Evolutionary conservation across 805 yeast genomes (phyloP).

Genomic region (Ogataea naganishii): DNA sequence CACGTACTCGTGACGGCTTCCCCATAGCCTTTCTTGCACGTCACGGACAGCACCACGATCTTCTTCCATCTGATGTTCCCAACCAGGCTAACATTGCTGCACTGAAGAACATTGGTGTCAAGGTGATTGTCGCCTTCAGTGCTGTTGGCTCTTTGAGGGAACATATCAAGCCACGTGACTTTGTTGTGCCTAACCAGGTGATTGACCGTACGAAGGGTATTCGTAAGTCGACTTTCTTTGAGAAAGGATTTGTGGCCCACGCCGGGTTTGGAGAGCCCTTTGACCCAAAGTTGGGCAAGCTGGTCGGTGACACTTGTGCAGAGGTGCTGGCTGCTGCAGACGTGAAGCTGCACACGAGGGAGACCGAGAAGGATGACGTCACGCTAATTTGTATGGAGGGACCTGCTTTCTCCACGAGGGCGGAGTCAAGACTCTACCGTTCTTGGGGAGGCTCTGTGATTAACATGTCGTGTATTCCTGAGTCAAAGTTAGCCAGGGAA

Average conservation of each 20-base stretch:
- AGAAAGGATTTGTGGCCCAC: slow-evolving; percentile 90
- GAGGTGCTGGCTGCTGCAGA: slow-evolving; percentile 49
- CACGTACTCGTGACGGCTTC: slow-evolving; percentile 67
- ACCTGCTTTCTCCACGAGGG: slow-evolving; percentile 94
- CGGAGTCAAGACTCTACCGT: slow-evolving; percentile 82
- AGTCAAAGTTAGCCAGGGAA: slow-evolving; percentile 92
- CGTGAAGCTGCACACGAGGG: slow-evolving; percentile 57
- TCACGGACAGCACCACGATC: slow-evolving; percentile 87
- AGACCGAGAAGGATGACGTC: slow-evolving; percentile 57
- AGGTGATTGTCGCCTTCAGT: slow-evolving; percentile 82
- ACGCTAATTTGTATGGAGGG: slow-evolving; percentile 98
- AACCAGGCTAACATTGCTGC: slow-evolving; percentile 94
- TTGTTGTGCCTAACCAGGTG: slow-evolving; percentile 92
- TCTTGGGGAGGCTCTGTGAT: slow-evolving; percentile 92
- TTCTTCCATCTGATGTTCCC: slow-evolving; percentile 88
- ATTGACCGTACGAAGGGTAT: slow-evolving; percentile 97
- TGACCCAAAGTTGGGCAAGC: slow-evolving; percentile 60
- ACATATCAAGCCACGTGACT: slow-evolving; percentile 88
- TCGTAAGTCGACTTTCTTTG: slow-evolving; percentile 83
- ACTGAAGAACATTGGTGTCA: slow-evolving; percentile 77
- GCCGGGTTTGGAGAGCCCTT: slow-evolving; percentile 98
- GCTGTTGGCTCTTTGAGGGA: slow-evolving; percentile 94
- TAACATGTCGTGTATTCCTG: slow-evolving; percentile 97
- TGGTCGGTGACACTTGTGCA: slow-evolving; percentile 47
- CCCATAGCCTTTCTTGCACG: slow-evolving; percentile 92